Base-by-base conservation (phyloP, 805 yeast species). In the Barnettozyma pratensis region DNA sequence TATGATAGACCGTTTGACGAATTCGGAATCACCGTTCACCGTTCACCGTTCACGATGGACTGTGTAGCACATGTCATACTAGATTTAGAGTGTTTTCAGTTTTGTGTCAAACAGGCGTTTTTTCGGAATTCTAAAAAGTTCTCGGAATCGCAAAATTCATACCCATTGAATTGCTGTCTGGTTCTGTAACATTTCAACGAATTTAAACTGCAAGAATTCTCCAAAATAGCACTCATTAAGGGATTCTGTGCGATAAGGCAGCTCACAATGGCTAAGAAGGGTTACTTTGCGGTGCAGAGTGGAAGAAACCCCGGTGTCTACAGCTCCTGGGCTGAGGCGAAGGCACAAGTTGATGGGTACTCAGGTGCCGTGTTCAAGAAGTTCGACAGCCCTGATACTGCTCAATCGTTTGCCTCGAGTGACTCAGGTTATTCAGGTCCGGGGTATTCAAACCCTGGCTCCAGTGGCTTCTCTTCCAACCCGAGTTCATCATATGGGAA, bases 291-390 rank as follows among this genome's bases (percentile, higher is more conserved):
- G 0, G 86, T 82, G 2, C 70, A 66, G 30, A 67, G 63, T 5
- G 88, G 89, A 1, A 66, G 80, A 14, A 48, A 51, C 2, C 55
- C 67, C 1, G 96, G 96, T 0, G 70, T 88, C 1, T 88, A 67
- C 63, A 54, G 48, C 7, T 63, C 64, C 19, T 89, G 96, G 96
- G 60, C 62, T 1, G 79, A 73, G 5, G 80, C 84, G 48, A 68
- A 74, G 46, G 53, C 55, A 0, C 77, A 79, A 41, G 85, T 82
- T 0, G 54, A 58, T 6, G 88, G 91, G 0, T 54, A 29, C 35
- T 34, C 41, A 4, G 62, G 61, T 39, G 60, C 62, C 49, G 66
- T 34, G 2, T 75, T 53, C 56, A 75, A 72, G 57, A 74, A 69
- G 56, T 77, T 77, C 54, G 52, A 59, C n/a, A 63, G 76, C 3